phyloP scores from a whole-genome alignment of 1,139 yeast genomes.

The Nadsonia starkeyi-henricii region DNA sequence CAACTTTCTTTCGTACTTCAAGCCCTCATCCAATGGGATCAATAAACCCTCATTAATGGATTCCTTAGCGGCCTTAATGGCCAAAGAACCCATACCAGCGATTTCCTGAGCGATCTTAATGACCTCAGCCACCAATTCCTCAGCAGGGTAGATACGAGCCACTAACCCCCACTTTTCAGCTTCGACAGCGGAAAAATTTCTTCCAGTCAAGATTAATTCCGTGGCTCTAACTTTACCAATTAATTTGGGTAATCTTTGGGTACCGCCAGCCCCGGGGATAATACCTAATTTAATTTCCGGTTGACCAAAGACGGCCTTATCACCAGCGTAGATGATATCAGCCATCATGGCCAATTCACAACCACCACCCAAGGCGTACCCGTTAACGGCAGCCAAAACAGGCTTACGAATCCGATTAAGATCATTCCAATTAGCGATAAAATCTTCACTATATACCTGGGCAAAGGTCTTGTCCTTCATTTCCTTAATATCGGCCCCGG shows the following conservation, averaged over 20 bases:
- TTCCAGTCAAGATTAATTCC: conserved; percentile 36
- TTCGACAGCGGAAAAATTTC: conserved; percentile 29
- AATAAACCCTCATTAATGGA: conserved; percentile 31
- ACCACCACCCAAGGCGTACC: conserved; percentile 41
- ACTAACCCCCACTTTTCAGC: conserved; percentile 40
- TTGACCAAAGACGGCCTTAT: conserved; percentile 37
- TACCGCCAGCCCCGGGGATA: conserved; percentile 42
- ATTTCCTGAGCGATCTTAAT: conserved; percentile 31
- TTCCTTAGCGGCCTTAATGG: conserved; percentile 34
- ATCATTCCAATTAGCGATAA: conserved; percentile 28
- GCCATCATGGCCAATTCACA: conserved; percentile 41
- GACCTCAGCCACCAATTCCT: conserved; percentile 30
- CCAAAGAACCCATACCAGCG: conserved; percentile 30
- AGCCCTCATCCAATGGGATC: conserved; percentile 26
- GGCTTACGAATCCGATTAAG: conserved; percentile 29
- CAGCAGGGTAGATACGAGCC: conserved; percentile 29
- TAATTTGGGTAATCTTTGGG: conserved; percentile 33
- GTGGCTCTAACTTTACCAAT: conserved; percentile 37
- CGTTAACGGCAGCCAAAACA: conserved; percentile 38
- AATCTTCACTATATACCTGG: conserved; percentile 24
- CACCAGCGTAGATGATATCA: conserved; percentile 37
- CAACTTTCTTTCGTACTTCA: conserved; percentile 29
- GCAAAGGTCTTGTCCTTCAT: conserved; percentile 30
- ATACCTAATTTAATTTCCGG: conserved; percentile 40
- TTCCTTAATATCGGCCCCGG: conserved; percentile 42